Conservation (phyloP, 768 basidiomycete genomes). For the Panaeolus cyanescens region DNA sequence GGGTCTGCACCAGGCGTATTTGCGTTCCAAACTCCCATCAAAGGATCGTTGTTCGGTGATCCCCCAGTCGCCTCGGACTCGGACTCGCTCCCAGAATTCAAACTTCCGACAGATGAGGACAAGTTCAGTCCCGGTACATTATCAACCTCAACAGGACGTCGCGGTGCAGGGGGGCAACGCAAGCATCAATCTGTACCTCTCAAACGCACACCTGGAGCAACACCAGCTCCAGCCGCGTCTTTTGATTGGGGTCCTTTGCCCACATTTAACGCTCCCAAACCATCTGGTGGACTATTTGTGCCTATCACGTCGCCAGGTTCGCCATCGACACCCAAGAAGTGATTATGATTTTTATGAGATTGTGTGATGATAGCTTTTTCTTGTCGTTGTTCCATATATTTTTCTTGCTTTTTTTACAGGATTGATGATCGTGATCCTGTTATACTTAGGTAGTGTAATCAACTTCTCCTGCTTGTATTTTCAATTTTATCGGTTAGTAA, state of each 20-base stretch:
- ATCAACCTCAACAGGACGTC: slow-evolving; percentile 15
- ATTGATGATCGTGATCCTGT: not conserved
- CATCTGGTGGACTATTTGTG: slow-evolving; percentile 14
- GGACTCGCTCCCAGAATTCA: slow-evolving; percentile 17
- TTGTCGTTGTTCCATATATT: not conserved
- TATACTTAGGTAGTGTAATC: slow-evolving; percentile 8
- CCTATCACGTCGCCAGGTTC: slow-evolving; percentile 11
- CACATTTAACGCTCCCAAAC: slow-evolving; percentile 32
- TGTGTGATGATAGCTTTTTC: not conserved
- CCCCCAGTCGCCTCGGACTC: not conserved
- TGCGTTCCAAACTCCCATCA: slow-evolving; percentile 13
- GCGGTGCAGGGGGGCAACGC: slow-evolving; percentile 36
- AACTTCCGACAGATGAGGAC: slow-evolving; percentile 37
- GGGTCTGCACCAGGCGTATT: slow-evolving; percentile 20
- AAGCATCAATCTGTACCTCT: slow-evolving; percentile 42
- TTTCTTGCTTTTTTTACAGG: slow-evolving; percentile 1
- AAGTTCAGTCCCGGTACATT: slow-evolving; percentile 39
- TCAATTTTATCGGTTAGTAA: not conserved
- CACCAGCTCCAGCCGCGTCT: slow-evolving; percentile 28
- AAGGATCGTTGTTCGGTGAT: slow-evolving; percentile 27
- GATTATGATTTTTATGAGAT: not conserved
- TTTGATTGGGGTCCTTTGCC: slow-evolving; percentile 72
- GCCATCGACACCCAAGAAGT: not conserved
- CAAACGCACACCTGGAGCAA: slow-evolving; percentile 31
- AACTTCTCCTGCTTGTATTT: not conserved